Evolutionary conservation across 2,329 filamentous ascomycete genomes (phyloP).

Genomic region (Aspergillus spinulosporus): DNA sequence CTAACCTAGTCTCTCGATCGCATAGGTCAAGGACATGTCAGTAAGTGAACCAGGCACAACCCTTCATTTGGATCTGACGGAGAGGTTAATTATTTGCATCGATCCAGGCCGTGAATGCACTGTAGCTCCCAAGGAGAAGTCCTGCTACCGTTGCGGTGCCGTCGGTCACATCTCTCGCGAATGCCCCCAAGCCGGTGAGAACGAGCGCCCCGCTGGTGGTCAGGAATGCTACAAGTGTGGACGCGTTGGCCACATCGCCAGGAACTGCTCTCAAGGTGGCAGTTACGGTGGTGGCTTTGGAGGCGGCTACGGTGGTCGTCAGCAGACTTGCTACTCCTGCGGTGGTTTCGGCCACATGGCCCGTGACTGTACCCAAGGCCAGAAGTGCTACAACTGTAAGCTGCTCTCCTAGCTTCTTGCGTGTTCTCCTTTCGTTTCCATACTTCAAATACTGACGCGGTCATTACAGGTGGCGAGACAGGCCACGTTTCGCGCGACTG

Average conservation of each 20-base stretch:
- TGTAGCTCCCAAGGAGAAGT: conserved; percentile 81
- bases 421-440: background rate
- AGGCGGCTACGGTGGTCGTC: conserved; percentile 54
- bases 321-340: conserved; percentile 97
- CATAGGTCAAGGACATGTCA: conserved; percentile 70
- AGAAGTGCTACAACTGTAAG: conserved; percentile 99
- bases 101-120: conserved; percentile 79
- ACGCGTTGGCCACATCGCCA: conserved; percentile 93
- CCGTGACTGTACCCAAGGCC: conserved; percentile 96
- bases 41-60: conserved; percentile 51
- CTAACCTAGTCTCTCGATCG: conserved; percentile 26
- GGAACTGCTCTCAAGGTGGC: conserved; percentile 56
- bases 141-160: conserved; percentile 67
- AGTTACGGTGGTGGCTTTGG: conserved; percentile 40
- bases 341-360: conserved; percentile 97
- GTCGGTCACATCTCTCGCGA: conserved; percentile 91
- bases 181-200: conserved; percentile 49
- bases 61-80: background rate
- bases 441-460: conserved; percentile 9
- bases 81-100: conserved; percentile 22
- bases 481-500: conserved; percentile 96
- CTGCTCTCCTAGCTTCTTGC: background rate
- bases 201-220: conserved; percentile 51
- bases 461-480: conserved; percentile 67
- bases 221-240: conserved; percentile 98